Evolutionary conservation across 1,139 yeast species (phyloP).

Genomic region (Zygosaccharomyces pseudobailii): DNA sequence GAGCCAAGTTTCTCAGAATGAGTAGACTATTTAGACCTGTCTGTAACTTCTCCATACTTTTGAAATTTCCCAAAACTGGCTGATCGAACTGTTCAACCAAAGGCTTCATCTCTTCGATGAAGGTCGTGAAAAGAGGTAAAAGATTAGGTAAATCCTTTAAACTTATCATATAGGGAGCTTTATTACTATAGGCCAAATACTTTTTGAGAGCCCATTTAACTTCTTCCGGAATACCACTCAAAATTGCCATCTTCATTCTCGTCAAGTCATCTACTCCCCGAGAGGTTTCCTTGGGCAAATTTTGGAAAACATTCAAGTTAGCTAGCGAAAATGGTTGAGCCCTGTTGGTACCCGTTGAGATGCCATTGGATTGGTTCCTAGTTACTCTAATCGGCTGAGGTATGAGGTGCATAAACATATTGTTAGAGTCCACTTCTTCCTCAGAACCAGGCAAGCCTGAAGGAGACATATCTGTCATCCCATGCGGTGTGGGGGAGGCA

Average conservation of each 20-base stretch:
- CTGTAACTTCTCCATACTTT: constrained; percentile 22
- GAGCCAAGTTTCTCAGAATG: constrained; percentile 72
- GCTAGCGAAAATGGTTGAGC: constrained; percentile 30
- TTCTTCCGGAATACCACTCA: constrained; percentile 51
- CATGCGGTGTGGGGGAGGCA: constrained; percentile 14
- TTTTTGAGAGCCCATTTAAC: constrained; percentile 53
- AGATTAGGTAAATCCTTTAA: constrained; percentile 28
- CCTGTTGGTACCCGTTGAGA: constrained; percentile 16
- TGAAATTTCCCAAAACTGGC: constrained; percentile 20
- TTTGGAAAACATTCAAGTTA: constrained; percentile 31
- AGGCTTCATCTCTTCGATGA: constrained; percentile 22
- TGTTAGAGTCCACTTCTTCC: constrained; percentile 11
- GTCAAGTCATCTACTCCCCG: constrained; percentile 54
- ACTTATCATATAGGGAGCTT: constrained; percentile 34
- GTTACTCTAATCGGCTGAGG: constrained; percentile 31
- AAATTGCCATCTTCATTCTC: constrained; percentile 54
- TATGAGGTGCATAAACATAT: constrained; percentile 23
- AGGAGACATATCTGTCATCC: constrained; percentile 4
- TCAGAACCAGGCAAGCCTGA: constrained; percentile 7
- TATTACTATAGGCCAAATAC: constrained; percentile 32
- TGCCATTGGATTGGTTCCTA: constrained; percentile 29
- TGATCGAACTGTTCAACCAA: constrained; percentile 23
- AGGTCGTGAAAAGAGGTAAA: constrained; percentile 25
- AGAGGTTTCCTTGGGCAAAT: constrained; percentile 30
- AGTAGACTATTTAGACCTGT: constrained; percentile 36